Evolutionary conservation across 768 basidiomycete genomes (phyloP).

Genomic region (Suillus alpinus): DNA sequence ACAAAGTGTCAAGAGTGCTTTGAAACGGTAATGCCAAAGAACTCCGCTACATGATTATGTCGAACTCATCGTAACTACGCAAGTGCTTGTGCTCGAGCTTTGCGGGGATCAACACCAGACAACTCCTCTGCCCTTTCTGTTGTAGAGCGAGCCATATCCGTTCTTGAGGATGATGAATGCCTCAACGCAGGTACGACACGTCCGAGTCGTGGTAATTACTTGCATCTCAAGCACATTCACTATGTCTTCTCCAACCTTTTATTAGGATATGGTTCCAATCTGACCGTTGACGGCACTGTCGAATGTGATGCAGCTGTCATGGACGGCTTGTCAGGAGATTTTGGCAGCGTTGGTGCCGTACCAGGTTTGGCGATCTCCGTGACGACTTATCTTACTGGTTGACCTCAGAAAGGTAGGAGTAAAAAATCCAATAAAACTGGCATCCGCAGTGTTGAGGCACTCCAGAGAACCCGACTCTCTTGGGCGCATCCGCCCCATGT

Average conservation of each 20-base stretch:
- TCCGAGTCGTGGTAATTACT: background rate
- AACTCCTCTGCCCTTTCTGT: conserved; percentile 37
- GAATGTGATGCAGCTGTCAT: conserved; percentile 84
- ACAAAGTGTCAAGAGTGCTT: conserved; percentile 48
- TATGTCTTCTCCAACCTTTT: background rate
- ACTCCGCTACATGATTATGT: background rate
- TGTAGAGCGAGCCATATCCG: conserved; percentile 51
- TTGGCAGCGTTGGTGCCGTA: conserved; percentile 74
- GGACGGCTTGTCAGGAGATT: conserved; percentile 45
- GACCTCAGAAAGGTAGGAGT: conserved; percentile 42
- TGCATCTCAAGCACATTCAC: background rate
- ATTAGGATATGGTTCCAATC: conserved; percentile 73
- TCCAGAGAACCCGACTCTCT: conserved; percentile 46
- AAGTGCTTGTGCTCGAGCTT: conserved; percentile 54
- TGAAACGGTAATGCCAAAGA: conserved; percentile 48
- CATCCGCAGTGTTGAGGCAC: conserved; percentile 54
- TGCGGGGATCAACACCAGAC: conserved; percentile 20
- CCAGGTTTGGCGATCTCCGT: conserved; percentile 43
- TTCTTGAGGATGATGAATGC: conserved; percentile 62
- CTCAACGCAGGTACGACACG: conserved; percentile 63
- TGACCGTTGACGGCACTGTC: conserved; percentile 69
- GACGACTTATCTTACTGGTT: background rate
- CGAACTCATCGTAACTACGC: background rate
- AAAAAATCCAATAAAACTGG: conserved; percentile 66
- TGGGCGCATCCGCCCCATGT: conserved; percentile 73